Base-by-base conservation (phyloP, 2,329 filamentous ascomycete genomes). In the Diaporthe humulicola region DNA sequence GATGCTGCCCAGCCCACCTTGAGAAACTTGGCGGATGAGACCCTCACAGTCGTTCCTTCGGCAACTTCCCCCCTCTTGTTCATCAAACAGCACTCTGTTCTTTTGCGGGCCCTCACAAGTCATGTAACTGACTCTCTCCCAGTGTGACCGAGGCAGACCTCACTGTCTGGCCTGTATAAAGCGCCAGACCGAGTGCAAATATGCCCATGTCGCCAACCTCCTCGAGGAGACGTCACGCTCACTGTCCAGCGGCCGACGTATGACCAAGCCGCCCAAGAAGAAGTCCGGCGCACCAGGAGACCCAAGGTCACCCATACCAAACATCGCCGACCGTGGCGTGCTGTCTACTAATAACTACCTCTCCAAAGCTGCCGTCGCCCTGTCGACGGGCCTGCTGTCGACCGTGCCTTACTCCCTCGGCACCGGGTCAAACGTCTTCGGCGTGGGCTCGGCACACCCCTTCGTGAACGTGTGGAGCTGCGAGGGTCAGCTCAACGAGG, bases 401-500 rank as follows among this genome's bases (percentile, higher is more conserved):
- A 92, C 94, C 79, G 89, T 95, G 3, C 93, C 93, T 0, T 94
- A 93, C 80, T 93, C 93, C 0, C 87, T 90, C 56, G 90, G 92
- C 14, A 91, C 91, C 9, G 92, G 92, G 1, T 94, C 92, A 73
- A 95, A 94, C 77, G 93, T 95, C 73, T 96, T 96, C 80, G 94
- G 94, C n/a, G 91, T 95, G 77, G 93, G 93, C 19, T 92, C 92
- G 0, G 93, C 95, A 80, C 93, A 95, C 80, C 93, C 93, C 0
- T 95, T 95, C 81, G 92, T 93, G 79, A 96, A 96, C 81, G 96
- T 96, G 83, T 96, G 94, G 94, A 96, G 93, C 3, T 94, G 92
- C 79, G 90, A 92, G 76, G 94, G 94, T 64, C 94, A 93, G 0
- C 84, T 96, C 25, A 87, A 90, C 12, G 94, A 96, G 83, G 93